Evolutionary conservation across 1,139 yeast genomes (phyloP), one percentile per base, ranked within the genome.

Genomic region (Lizanozyma gosingica): DNA sequence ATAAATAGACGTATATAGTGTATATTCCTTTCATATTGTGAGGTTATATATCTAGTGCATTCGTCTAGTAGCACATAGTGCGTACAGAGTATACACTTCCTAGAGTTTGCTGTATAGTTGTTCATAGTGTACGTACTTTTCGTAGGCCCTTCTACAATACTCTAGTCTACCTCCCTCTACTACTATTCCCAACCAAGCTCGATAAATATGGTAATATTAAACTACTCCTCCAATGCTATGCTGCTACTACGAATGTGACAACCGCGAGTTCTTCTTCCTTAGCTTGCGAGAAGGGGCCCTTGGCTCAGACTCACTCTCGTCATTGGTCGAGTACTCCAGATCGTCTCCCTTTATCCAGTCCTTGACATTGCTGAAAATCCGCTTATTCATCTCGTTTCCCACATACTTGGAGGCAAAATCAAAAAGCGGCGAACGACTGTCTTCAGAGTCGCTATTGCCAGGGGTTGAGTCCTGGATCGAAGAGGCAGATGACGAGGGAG

Each of bases 361-460:
- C 56, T 76, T 79, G 45, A 83, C 78, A 50, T 75, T 77, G 33
- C 77, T 78, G 42, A 81, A 69, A 34, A 82, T 36, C 4, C 51
- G 45, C 18, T 50, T 50, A 48, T 67, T 67, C 45, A 72, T 63
- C 35, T 70, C 73, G 56, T 73, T 73, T 27, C 76, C 84, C 39
- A 79, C 73, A 54, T 68, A 79, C 52, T 72, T 74, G 29, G 78
- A 67, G 3, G 84, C 85, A 58, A 78, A 78, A 41, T 74, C 80
- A 15, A 78, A 71, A 51, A 76, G 71, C 3, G 83, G 83, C 14
- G 82, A 75, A 18, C 60, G 52, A 1, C 41, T 46, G 34, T 44
- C 43, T 29, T 42, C 48, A 16, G 37, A 40, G 15, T 44, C 45
- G 17, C 40, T 22, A 4, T n/a, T 17, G 14, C 37, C 34, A 14